A percentile compares a stretch with the other conserved stretches of the same genome.
Evolutionary conservation across 1,284 basidiomycete species (phyloP).

Genomic region (Malassezia psittaci): DNA sequence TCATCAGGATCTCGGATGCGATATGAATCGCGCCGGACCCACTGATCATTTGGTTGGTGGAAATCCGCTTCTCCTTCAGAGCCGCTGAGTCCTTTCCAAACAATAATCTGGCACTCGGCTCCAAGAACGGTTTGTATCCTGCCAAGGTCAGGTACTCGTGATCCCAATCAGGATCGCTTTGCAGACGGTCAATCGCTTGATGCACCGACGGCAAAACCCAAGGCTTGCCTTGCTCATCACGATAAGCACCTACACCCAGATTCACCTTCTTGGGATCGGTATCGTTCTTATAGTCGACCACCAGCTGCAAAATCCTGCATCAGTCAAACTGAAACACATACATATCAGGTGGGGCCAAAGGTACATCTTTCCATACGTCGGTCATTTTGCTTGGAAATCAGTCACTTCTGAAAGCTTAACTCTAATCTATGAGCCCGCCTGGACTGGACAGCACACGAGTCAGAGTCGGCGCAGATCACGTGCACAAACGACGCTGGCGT

Average conservation of each 20-base stretch:
- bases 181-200: conserved; percentile 63
- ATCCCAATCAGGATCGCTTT: conserved; percentile 65
- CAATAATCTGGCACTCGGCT: conserved; percentile 69
- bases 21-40: conserved; percentile 92
- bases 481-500: too few species aligned
- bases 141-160: conserved; percentile 92
- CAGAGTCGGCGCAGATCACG: too few species aligned
- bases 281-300: conserved; percentile 73
- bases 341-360: conserved; percentile 1
- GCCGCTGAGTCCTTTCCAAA: conserved; percentile 65
- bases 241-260: conserved; percentile 71
- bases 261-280: conserved; percentile 86
- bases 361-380: background rate
- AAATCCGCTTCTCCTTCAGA: conserved; percentile 56
- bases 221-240: conserved; percentile 88
- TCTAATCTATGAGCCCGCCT: too few species aligned
- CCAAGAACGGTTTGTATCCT: conserved; percentile 70
- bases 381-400: background rate
- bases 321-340: background rate
- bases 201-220: conserved; percentile 77
- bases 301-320: conserved; percentile 70
- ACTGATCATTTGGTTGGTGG: conserved; percentile 61
- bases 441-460: too few species aligned
- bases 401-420: too few species aligned
- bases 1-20: conserved; percentile 74